Conservation (phyloP, 352 stramenopile species). For the Globisporangium paddicum region DNA sequence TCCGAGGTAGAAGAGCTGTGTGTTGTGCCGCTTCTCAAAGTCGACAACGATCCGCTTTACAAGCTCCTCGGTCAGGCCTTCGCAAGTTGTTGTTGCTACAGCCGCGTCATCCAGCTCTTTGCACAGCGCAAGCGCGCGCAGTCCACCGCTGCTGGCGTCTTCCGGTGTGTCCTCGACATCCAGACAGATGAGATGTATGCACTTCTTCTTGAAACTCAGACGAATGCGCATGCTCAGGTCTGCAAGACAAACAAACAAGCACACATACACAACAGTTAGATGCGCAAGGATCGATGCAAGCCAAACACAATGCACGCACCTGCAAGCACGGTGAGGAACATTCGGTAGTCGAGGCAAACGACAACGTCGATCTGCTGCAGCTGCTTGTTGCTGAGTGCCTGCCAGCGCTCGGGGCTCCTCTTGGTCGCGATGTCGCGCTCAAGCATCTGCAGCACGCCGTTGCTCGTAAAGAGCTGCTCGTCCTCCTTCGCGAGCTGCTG, state of each 20-base stretch:
- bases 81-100: too few relatives aligned
- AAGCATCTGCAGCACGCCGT: slow-evolving; percentile 68
- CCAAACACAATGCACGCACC: slow-evolving; percentile 17
- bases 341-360: slow-evolving; percentile 77
- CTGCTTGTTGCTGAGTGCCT: slow-evolving; percentile 61
- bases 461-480: slow-evolving; percentile 41
- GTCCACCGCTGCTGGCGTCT: slow-evolving; percentile 43
- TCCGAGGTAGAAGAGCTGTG: slow-evolving; percentile 45
- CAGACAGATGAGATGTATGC: slow-evolving; percentile 75
- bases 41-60: slow-evolving; percentile 37
- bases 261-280: neutral
- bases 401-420: slow-evolving; percentile 64
- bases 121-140: slow-evolving; percentile 52
- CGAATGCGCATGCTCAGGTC: slow-evolving; percentile 50
- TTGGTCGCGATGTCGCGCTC: slow-evolving; percentile 73
- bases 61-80: slow-evolving; percentile 33
- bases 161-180: slow-evolving; percentile 73
- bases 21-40: slow-evolving; percentile 35
- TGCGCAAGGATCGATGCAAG: slow-evolving; percentile 10
- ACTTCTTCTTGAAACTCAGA: slow-evolving; percentile 42
- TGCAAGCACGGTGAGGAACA: slow-evolving; percentile 75
- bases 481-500: slow-evolving; percentile 46
- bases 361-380: slow-evolving; percentile 63
- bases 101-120: slow-evolving; percentile 29
- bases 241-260: slow-evolving; percentile 9